Evolutionary conservation across 2,329 filamentous ascomycete genomes (phyloP).

Genomic region (Lomentospora prolificans): DNA sequence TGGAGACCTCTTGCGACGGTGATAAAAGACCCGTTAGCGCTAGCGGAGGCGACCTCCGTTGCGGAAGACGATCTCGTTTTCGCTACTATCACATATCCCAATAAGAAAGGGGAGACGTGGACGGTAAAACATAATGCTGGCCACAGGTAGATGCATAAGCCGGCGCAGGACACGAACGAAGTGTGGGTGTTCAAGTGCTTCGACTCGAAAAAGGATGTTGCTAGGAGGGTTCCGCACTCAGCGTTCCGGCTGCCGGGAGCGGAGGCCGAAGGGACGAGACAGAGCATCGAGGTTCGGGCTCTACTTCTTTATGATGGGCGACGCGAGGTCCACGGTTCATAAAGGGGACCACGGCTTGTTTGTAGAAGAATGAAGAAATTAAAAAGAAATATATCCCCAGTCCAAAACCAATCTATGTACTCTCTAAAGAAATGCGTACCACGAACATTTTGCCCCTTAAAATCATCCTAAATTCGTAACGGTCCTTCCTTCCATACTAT

Average conservation of each 20-base stretch:
- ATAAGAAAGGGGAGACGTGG: constrained; percentile 38
- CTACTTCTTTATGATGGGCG: constrained; percentile 35
- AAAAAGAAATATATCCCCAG: too few relatives aligned
- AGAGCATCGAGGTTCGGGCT: constrained; percentile 56
- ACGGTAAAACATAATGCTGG: constrained; percentile 27
- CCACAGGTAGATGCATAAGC: constrained; percentile 44
- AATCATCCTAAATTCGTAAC: too few relatives aligned
- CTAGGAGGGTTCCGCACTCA: constrained; percentile 41
- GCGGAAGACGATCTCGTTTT: constrained; percentile 39
- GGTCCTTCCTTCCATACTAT: too few relatives aligned
- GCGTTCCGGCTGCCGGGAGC: constrained; percentile 41
- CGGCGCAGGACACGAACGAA: constrained; percentile 39
- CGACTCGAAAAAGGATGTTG: constrained; percentile 24
- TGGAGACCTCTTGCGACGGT: constrained; percentile 37
- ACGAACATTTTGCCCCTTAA: too few relatives aligned
- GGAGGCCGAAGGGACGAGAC: constrained; percentile 42
- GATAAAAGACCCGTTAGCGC: constrained; percentile 36
- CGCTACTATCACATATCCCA: constrained; percentile 37
- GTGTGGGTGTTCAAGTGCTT: constrained; percentile 52
- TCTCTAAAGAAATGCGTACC: too few relatives aligned
- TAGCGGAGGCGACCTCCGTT: constrained; percentile 40
- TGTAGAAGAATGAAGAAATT: not conserved
- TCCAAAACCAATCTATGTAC: too few relatives aligned
- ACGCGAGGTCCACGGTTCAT: not conserved
- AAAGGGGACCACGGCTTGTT: not conserved